Base-by-base conservation (phyloP, 495 filamentous ascomycete genomes). In the Geoglossum glabrum region DNA sequence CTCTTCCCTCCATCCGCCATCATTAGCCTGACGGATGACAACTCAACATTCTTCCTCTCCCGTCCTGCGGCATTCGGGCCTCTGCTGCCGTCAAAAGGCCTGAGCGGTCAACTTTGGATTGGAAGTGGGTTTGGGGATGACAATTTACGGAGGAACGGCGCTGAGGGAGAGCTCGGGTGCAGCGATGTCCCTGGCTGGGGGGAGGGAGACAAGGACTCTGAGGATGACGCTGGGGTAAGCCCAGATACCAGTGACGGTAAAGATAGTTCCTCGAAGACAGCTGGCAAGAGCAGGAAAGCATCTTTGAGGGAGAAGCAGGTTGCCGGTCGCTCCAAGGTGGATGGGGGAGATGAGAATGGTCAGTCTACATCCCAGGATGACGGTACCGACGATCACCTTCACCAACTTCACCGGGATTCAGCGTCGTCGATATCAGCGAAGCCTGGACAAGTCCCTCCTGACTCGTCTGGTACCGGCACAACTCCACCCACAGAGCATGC, bases 181-280 rank as follows among this genome's bases (percentile, higher is more conserved):
- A 94, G 90, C 61, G 92, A 97, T 76, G 84, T 95, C n/a, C 86
- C 87, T 1, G 89, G 87, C 3, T 96, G 92, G 90, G 79, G 79
- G 38, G 81, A 80, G 38, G 74, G 73, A 10, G 71, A 69, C 50
- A 66, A 67, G 62, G 30, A 19, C 7, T 54, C 68, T 45, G 65
- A 62, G 36, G 49, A n/a, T 17, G 46, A 30, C 6, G n/a, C 4
- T 23, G 47, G 27, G 59, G 60, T 40, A 61, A 59, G 34, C 64
- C 61, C 49, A 13, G n/a, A 61, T 65, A 54, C 63, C 61, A 58
- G 64, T 60, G 49, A 68, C 60, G 66, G 68, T 50, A 61, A 69
- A 62, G 21, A 69, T 59, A 43, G 15, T 17, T 54, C 56, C 30
- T 27, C 40, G 1, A 43, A 57, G 36, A 23, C 8, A 8, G 11